phyloP scores from a whole-genome alignment of 164 flowering plant species.

The Dillenia suffruticosa region DNA sequence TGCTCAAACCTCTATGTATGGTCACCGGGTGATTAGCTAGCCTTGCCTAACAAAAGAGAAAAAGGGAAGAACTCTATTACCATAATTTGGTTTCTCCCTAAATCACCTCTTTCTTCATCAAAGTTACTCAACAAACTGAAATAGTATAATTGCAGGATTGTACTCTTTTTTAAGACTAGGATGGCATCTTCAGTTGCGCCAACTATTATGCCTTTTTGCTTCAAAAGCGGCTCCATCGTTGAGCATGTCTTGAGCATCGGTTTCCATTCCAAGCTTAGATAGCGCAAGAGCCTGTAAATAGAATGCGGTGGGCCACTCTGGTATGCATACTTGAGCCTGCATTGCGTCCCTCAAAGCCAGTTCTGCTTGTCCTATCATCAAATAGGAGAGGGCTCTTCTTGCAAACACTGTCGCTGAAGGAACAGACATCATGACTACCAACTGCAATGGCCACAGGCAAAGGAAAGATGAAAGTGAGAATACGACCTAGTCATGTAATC shows the following conservation, averaged over 20 bases:
- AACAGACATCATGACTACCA: conserved; percentile 79
- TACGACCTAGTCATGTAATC: background rate
- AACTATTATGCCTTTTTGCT: conserved; percentile 73
- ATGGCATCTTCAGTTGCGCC: conserved; percentile 50
- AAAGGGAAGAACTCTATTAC: background rate
- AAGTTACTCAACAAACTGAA: background rate
- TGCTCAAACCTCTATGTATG: too few relatives aligned
- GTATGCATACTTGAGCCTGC: conserved; percentile 96
- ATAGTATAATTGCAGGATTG: too few relatives aligned
- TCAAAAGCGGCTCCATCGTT: conserved; percentile 91
- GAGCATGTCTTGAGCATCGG: conserved; percentile 97
- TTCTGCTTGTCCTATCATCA: conserved; percentile 81
- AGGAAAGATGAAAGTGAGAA: background rate
- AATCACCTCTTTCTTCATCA: background rate
- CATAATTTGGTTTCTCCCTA: background rate
- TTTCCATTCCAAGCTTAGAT: conserved; percentile 95
- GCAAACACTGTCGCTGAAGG: conserved; percentile 89
- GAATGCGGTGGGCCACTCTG: conserved; percentile 98
- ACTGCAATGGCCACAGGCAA: conserved; percentile 32
- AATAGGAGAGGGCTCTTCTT: conserved; percentile 74
- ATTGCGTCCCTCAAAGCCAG: conserved; percentile 89
- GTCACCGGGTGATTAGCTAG: too few relatives aligned
- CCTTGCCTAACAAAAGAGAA: background rate
- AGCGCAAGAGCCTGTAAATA: conserved; percentile 96
- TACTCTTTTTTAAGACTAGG: background rate